phyloP scores from a whole-genome alignment of 1,139 yeast genomes.

The Tardiomyces digboiensis region DNA sequence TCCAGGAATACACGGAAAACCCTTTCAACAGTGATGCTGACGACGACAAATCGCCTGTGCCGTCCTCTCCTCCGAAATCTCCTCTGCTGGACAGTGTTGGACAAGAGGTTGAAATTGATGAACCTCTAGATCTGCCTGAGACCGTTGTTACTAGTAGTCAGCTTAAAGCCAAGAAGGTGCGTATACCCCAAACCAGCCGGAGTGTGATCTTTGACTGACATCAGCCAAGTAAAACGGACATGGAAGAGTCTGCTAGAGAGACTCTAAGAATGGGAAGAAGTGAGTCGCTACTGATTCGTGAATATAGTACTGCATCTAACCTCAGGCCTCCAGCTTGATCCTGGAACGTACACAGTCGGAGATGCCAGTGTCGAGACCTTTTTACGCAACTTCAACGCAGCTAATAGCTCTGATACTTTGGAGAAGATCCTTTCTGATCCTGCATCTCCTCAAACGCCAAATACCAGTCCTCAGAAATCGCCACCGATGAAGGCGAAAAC shows the following conservation, averaged over 20 bases:
- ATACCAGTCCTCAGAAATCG: not conserved
- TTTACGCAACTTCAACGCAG: constrained; percentile 6
- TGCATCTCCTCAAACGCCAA: not conserved
- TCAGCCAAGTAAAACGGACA: constrained; percentile 1
- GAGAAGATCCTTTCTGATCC: not conserved
- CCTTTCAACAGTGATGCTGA: too few species aligned
- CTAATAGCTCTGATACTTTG: not conserved
- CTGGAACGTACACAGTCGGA: constrained; percentile 6
- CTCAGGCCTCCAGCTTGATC: constrained; percentile 6
- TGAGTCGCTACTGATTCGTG: too few species aligned
- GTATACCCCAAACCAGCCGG: too few species aligned
- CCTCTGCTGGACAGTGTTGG: too few species aligned
- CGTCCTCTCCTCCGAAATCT: too few species aligned
- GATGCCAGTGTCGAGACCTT: constrained; percentile 7
- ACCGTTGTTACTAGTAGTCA: not conserved
- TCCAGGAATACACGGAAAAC: too few species aligned
- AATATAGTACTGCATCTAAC: too few species aligned
- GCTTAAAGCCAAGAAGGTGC: not conserved
- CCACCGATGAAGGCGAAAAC: not conserved
- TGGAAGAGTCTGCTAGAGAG: constrained; percentile 5
- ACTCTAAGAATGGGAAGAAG: constrained; percentile 9
- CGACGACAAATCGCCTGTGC: too few species aligned
- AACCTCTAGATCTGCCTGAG: too few species aligned
- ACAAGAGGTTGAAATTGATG: too few species aligned
- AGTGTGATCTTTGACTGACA: too few species aligned